Evolutionary conservation across 2,329 filamentous ascomycete species (phyloP), one percentile per base, ranked within the genome.

Genomic region (Fusarium robinianum): DNA sequence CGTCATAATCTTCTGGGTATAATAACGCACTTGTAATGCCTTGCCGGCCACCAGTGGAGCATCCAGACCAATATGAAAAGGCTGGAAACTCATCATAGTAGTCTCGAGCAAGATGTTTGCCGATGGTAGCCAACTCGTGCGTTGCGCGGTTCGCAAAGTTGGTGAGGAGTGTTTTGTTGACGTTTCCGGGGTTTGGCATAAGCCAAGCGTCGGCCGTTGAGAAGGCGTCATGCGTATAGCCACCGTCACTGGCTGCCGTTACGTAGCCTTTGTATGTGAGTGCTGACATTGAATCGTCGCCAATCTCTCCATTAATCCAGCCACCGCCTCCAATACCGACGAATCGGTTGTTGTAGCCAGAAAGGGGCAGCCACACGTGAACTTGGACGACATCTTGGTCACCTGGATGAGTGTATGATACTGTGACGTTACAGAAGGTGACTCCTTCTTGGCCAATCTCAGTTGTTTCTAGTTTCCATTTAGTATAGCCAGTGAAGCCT

Each of bases 371-470:
- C 46, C 46, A 49, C 0, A 36, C 19, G 0, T 39, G 22, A 4
- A 40, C 26, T 1, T 14, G 24, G 11, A 33, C 23, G 5, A 31
- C 8, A 10, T 49, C 46, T 2, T 24, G 19, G 2, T 33, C 16
- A 1, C 30, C 35, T 0, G 30, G 35, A 3, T 39, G 46, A 5
- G 41, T 37, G 17, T 40, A 39, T 0, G 25, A 14, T 4, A 45
- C 16, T 4, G 35, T 45, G n/a, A 49, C 19, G 6, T 49, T 49
- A 7, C 46, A 49, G n/a, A 32, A 41, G 21, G 26, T 29, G 11
- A 15, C n/a, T n/a, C n/a, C n/a, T n/a, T n/a, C n/a, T n/a, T n/a
- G n/a, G n/a, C n/a, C n/a, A n/a, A n/a, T n/a, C n/a, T n/a, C n/a
- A n/a, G n/a, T n/a, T n/a, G n/a, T n/a, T n/a, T n/a, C n/a, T n/a